These are phyloP conservation scores for Trifolium fragiferum DNA, from an alignment of 306 rosid genomes.

Conservation along the genomic window DNA sequence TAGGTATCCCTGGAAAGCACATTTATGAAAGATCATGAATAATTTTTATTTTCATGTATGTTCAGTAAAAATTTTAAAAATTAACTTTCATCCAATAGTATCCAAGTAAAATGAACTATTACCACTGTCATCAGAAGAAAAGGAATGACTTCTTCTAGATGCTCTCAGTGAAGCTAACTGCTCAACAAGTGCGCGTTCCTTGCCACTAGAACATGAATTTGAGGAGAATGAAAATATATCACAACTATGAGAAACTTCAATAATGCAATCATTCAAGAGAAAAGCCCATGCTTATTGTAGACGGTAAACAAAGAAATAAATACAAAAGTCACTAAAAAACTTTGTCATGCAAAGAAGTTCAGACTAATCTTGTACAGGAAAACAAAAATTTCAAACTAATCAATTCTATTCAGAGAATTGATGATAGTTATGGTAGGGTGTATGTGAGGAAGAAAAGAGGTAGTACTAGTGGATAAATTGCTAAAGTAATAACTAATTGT, in stretches of 20 bases:
- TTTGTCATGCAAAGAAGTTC: too few species aligned
- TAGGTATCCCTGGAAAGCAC: slow-evolving; percentile 51
- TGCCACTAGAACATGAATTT: slow-evolving; percentile 51
- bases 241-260: too few species aligned
- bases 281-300: too few species aligned
- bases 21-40: slow-evolving; percentile 15
- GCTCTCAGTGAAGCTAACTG: slow-evolving; percentile 69
- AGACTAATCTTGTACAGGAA: too few species aligned
- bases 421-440: too few species aligned
- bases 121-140: slow-evolving; percentile 51
- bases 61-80: slow-evolving; percentile 22
- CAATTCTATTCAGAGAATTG: too few species aligned
- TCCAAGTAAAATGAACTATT: slow-evolving; percentile 33
- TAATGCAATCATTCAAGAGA: neutral
- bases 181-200: slow-evolving; percentile 69
- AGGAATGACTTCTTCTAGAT: slow-evolving; percentile 47
- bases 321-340: too few species aligned
- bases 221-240: slow-evolving; percentile 23
- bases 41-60: slow-evolving; percentile 1
- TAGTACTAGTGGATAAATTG: too few species aligned
- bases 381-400: too few species aligned
- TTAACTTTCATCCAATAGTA: slow-evolving; percentile 2
- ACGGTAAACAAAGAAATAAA: too few species aligned
- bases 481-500: too few species aligned
- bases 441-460: too few species aligned